These are phyloP conservation scores for Theobroma grandiflorum DNA, from an alignment of 441 rosid genomes.

Conservation along the genomic window DNA sequence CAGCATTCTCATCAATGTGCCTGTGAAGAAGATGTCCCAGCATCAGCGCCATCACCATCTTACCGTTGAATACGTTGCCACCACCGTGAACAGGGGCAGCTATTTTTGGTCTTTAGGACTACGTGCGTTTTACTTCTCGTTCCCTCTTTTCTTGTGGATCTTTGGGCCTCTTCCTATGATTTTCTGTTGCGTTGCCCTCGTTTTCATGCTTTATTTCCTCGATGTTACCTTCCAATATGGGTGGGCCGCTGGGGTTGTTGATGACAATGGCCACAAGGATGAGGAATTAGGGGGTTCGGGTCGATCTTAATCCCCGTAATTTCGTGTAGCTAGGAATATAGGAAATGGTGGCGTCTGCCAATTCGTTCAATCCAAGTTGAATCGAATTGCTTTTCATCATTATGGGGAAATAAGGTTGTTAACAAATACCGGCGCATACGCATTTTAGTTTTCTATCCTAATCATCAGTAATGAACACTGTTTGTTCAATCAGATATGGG, in stretches of 20 bases:
- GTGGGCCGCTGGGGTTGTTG: slow-evolving; percentile 41
- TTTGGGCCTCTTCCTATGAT: slow-evolving; percentile 93
- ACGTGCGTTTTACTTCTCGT: slow-evolving; percentile 87
- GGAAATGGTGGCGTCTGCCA: not conserved
- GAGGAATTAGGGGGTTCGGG: slow-evolving; percentile 35
- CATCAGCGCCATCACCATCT: slow-evolving; percentile 41
- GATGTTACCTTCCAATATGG: slow-evolving; percentile 60
- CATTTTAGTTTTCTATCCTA: not conserved
- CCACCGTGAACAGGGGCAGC: slow-evolving; percentile 75
- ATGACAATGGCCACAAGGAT: slow-evolving; percentile 28
- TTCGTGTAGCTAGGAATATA: not conserved
- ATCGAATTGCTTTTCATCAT: not conserved
- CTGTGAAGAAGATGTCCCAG: slow-evolving; percentile 56
- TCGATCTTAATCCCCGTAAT: not conserved
- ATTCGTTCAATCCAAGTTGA: slow-evolving; percentile 15
- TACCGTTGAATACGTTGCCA: slow-evolving; percentile 70
- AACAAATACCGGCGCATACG: not conserved
- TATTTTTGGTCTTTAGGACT: slow-evolving; percentile 92
- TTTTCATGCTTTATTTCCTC: slow-evolving; percentile 67
- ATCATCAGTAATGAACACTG: not conserved
- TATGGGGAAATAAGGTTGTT: not conserved
- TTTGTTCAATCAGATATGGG: not conserved
- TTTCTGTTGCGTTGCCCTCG: slow-evolving; percentile 59
- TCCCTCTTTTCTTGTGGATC: slow-evolving; percentile 88
- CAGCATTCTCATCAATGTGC: slow-evolving; percentile 87